Evolutionary conservation across 2,329 filamentous ascomycete genomes (phyloP).

Genomic region (Leptographium lundbergii): DNA sequence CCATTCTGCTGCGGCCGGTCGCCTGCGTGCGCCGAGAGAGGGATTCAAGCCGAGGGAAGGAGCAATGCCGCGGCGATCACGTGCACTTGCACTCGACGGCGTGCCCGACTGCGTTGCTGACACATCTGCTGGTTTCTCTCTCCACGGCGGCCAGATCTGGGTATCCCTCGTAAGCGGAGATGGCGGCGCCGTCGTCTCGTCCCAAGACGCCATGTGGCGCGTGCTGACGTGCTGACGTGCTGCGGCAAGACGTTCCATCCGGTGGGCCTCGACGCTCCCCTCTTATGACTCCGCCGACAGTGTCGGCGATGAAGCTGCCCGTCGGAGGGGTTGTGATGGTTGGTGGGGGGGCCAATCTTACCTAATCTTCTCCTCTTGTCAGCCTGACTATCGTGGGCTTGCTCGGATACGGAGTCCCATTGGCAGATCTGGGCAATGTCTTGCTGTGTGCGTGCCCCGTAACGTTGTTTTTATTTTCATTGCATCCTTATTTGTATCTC

Average conservation of each 20-base stretch:
- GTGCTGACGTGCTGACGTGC: conserved; percentile 13
- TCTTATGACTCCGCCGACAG: neutral
- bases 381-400: no score
- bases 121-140: no score
- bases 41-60: no score
- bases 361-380: no score
- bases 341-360: no score
- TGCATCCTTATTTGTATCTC: neutral
- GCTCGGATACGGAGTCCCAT: no score
- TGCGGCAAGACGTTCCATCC: conserved; percentile 13
- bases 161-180: no score
- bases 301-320: conserved; percentile 24
- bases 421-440: no score
- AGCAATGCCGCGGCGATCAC: conserved; percentile 24
- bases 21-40: conserved; percentile 30
- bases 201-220: conserved; percentile 32
- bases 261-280: conserved; percentile 5
- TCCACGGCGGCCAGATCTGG: neutral
- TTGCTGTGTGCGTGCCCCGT: no score
- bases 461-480: neutral
- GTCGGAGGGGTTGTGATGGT: no score
- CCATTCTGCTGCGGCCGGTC: conserved; percentile 30
- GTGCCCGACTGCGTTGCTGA: no score
- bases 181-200: conserved; percentile 19
- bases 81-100: conserved; percentile 29